Percentiles rank a stretch among this genome's conserved stretches.
Evolutionary conservation across 306 rosid species (phyloP).

Genomic region (Psophocarpus tetragonolobus): DNA sequence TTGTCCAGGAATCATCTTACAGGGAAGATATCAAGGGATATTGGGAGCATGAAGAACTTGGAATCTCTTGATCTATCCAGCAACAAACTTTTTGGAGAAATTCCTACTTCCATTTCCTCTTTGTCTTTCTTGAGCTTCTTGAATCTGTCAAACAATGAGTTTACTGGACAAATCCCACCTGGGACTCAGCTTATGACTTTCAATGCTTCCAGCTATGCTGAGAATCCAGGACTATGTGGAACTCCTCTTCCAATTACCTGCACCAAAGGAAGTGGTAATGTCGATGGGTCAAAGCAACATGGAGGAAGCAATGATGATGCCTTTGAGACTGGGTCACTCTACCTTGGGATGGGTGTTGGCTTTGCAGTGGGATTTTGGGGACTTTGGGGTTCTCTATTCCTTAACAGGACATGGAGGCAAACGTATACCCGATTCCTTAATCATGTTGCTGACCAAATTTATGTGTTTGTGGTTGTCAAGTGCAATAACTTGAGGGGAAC

Average conservation of each 20-base stretch:
- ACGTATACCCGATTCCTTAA: conserved; percentile 18
- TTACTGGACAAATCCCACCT: conserved; percentile 37
- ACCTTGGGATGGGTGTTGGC: conserved; percentile 32
- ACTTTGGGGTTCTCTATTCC: not conserved
- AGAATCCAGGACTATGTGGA: conserved; percentile 34
- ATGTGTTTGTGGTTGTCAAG: not conserved
- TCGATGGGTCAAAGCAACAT: not conserved
- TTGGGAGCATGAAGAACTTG: conserved; percentile 24
- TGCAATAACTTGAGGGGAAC: not conserved
- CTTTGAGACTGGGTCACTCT: conserved; percentile 9
- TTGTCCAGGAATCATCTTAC: conserved; percentile 38
- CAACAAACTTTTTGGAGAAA: conserved; percentile 16
- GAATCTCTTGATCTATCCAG: conserved; percentile 34
- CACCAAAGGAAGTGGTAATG: not conserved
- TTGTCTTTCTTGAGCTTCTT: conserved; percentile 31
- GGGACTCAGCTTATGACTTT: conserved; percentile 39
- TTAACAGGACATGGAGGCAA: conserved; percentile 26
- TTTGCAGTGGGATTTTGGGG: conserved; percentile 36
- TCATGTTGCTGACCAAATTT: not conserved
- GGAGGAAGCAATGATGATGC: not conserved
- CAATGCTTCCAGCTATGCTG: conserved; percentile 11
- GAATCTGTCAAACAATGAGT: conserved; percentile 42
- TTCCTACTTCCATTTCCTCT: not conserved
- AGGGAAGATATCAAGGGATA: conserved; percentile 14
- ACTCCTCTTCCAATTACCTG: conserved; percentile 17